phyloP scores from a whole-genome alignment of 345 rosid species.

The Bruguiera gymnorhiza region DNA sequence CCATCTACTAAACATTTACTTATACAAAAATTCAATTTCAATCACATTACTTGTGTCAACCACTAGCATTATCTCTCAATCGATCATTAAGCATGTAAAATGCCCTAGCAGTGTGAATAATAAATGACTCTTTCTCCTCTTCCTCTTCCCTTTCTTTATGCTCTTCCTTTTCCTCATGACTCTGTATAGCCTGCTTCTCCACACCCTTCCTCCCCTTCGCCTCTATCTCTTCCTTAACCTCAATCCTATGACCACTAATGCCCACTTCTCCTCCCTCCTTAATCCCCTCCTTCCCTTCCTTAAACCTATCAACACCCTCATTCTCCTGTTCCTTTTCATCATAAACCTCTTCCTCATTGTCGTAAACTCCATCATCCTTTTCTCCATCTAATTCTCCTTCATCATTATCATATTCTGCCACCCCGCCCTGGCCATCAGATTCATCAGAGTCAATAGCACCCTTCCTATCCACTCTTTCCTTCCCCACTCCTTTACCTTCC shows the following conservation, averaged over 20 bases:
- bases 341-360: conserved; percentile 32
- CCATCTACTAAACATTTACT: too few relatives aligned
- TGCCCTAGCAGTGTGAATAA: conserved; percentile 93
- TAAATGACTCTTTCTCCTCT: conserved; percentile 75
- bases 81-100: conserved; percentile 98
- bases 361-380: conserved; percentile 33
- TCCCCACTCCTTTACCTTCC: conserved; percentile 38
- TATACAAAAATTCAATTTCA: too few relatives aligned
- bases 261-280: conserved; percentile 24
- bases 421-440: conserved; percentile 69
- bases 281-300: conserved; percentile 21
- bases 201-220: conserved; percentile 25
- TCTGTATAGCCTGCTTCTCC: conserved; percentile 18
- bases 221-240: conserved; percentile 16
- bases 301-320: conserved; percentile 23
- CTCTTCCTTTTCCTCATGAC: conserved; percentile 22
- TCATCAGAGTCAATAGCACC: conserved; percentile 53
- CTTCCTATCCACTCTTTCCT: conserved; percentile 33
- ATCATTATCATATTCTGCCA: conserved; percentile 51
- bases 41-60: conserved; percentile 51
- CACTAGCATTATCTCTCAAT: conserved; percentile 60
- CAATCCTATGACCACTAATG: neutral
- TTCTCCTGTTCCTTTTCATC: conserved; percentile 39
- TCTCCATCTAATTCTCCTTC: conserved; percentile 42
- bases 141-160: conserved; percentile 43